phyloP scores from a whole-genome alignment of 345 rosid species.

The Cardiospermum halicacabum region DNA sequence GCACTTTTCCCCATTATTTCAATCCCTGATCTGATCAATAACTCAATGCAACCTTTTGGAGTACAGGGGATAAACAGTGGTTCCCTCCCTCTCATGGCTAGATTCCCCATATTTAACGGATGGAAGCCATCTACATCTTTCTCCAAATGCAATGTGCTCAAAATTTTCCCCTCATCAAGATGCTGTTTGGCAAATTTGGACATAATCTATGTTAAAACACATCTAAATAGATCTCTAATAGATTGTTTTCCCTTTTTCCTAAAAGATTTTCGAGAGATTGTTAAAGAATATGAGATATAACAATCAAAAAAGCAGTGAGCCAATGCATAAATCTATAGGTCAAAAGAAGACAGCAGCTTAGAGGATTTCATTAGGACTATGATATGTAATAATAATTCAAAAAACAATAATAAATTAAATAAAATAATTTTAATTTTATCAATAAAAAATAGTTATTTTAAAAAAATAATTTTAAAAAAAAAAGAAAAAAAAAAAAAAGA shows the following conservation, averaged over 20 bases:
- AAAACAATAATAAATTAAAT: no score
- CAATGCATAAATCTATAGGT: neutral
- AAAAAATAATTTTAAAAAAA: no score
- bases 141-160: slow-evolving; percentile 58
- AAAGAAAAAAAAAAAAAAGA: neutral
- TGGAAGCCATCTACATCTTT: slow-evolving; percentile 94
- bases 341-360: neutral
- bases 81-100: slow-evolving; percentile 91
- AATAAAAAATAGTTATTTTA: no score
- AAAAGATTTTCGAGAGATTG: no score
- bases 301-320: no score
- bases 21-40: slow-evolving; percentile 69
- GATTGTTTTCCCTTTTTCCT: neutral
- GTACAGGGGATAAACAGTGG: slow-evolving; percentile 84
- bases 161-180: slow-evolving; percentile 71
- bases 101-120: slow-evolving; percentile 82
- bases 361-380: neutral
- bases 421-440: no score
- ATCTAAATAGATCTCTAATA: neutral
- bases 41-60: slow-evolving; percentile 83
- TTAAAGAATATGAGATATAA: no score
- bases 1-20: slow-evolving; percentile 72
- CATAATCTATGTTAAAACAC: neutral
- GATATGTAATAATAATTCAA: neutral
- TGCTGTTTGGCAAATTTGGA: slow-evolving; percentile 54